A percentile compares a stretch with the other conserved stretches of the same genome.
Conservation (phyloP, 495 filamentous ascomycete species). For the Penicillium ucsense region DNA sequence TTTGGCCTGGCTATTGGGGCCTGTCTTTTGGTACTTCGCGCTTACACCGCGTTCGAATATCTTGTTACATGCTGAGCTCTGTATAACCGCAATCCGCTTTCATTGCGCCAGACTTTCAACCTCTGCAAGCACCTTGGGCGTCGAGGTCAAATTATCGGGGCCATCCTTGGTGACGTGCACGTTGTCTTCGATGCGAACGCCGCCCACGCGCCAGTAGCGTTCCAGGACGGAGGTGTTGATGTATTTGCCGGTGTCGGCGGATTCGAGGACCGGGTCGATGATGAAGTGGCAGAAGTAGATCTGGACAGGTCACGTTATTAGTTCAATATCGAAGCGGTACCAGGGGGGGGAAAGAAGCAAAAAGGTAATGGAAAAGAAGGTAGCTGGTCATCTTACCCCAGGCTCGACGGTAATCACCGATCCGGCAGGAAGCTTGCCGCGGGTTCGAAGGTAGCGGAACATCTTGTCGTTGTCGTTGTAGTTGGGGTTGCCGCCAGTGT, state of each 20-base stretch:
- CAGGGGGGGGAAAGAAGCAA: no score
- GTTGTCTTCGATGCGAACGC: slow-evolving; percentile 70
- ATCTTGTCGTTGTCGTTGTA: slow-evolving; percentile 75
- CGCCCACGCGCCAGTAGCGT: slow-evolving; percentile 82
- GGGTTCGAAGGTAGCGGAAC: slow-evolving; percentile 78
- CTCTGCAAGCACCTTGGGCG: slow-evolving; percentile 62
- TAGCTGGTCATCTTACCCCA: slow-evolving; percentile 45
- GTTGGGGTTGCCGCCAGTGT: slow-evolving; percentile 79
- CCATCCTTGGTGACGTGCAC: slow-evolving; percentile 70
- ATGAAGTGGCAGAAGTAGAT: slow-evolving; percentile 95
- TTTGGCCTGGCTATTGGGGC: no score
- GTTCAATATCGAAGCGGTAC: background rate
- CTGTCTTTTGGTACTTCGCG: no score
- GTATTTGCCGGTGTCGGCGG: slow-evolving; percentile 57
- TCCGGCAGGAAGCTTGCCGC: slow-evolving; percentile 62
- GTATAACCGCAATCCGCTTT: background rate
- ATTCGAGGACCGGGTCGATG: slow-evolving; percentile 68
- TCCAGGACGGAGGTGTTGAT: slow-evolving; percentile 68
- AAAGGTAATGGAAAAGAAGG: background rate
- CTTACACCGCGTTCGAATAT: no score
- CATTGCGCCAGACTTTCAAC: slow-evolving; percentile 43
- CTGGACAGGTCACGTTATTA: slow-evolving; percentile 11
- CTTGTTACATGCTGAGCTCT: background rate
- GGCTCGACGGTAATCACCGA: slow-evolving; percentile 87
- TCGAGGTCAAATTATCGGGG: slow-evolving; percentile 69